phyloP scores from a whole-genome alignment of 768 basidiomycete species.

The Mycena sanguinolenta region DNA sequence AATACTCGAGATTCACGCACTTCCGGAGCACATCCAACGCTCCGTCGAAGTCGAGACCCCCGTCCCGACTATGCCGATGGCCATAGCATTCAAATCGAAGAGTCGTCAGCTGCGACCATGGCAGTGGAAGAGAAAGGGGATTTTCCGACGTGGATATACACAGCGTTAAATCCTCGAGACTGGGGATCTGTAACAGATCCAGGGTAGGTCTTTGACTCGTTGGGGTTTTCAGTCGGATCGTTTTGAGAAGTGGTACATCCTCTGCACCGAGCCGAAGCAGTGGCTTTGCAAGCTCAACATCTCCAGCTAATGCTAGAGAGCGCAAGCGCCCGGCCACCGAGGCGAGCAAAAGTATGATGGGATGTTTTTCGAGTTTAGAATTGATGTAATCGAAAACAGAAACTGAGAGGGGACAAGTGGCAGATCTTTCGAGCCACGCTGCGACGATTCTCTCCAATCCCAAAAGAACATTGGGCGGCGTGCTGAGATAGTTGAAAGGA shows the following conservation, averaged over 20 bases:
- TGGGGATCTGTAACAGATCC: not conserved
- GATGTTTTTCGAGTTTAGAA: not conserved
- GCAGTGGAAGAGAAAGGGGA: not conserved
- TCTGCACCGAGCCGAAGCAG: too few species aligned
- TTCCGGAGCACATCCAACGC: too few species aligned
- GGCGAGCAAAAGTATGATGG: not conserved
- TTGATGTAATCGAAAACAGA: not conserved
- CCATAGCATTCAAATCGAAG: conserved; percentile 1
- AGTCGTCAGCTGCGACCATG: conserved; percentile 2
- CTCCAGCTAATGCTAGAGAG: not conserved
- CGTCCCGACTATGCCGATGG: not conserved
- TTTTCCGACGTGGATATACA: not conserved
- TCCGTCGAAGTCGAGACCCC: not conserved
- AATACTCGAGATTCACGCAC: conserved; percentile 6
- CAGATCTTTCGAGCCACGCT: conserved; percentile 5
- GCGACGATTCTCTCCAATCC: not conserved
- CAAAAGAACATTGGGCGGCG: not conserved
- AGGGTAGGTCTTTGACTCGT: not conserved
- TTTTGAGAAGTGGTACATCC: not conserved
- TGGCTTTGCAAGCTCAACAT: not conserved
- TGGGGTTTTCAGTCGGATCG: not conserved
- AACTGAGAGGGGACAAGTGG: not conserved
- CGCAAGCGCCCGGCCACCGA: not conserved
- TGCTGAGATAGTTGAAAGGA: not conserved
- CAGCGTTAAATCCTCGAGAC: not conserved